phyloP scores from a whole-genome alignment of 179 eudicot genomes.

The Patellifolia procumbens region DNA sequence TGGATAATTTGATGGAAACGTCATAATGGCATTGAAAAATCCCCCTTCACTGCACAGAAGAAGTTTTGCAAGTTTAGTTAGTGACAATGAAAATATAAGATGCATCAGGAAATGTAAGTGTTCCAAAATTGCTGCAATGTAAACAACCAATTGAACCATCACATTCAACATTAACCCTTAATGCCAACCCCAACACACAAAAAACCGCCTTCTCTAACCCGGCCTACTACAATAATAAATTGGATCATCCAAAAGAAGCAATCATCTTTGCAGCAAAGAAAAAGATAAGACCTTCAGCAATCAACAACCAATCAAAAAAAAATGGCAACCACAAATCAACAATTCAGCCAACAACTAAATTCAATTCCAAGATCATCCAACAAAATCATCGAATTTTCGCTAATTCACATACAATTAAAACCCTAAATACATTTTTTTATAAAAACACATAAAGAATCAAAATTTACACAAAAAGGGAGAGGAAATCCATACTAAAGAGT shows the following conservation, averaged over 20 bases:
- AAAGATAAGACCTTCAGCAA: not conserved
- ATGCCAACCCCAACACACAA: not conserved
- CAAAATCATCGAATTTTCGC: slow-evolving; percentile 6
- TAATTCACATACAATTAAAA: not conserved
- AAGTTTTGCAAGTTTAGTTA: slow-evolving; percentile 10
- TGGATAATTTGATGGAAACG: slow-evolving; percentile 81
- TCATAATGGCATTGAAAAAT: slow-evolving; percentile 88
- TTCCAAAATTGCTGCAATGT: not conserved
- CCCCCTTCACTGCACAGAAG: slow-evolving; percentile 85
- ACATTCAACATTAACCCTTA: slow-evolving; percentile 7
- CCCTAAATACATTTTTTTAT: slow-evolving; percentile 9
- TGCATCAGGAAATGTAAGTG: not conserved
- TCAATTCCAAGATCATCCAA: slow-evolving; percentile 16
- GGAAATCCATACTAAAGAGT: slow-evolving; percentile 59
- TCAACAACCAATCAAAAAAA: not conserved
- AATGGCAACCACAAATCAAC: slow-evolving; percentile 10
- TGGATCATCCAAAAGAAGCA: slow-evolving; percentile 20
- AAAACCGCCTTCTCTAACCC: not conserved
- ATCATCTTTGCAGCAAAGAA: not conserved
- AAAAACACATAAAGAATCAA: slow-evolving; percentile 7
- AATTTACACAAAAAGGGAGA: slow-evolving; percentile 7
- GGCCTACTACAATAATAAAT: not conserved
- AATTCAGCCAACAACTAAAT: not conserved
- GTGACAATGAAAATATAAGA: slow-evolving; percentile 1
- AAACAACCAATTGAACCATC: not conserved